Conservation (phyloP, 1,284 basidiomycete genomes). For the Cutaneotrichosporon dermatis region DNA sequence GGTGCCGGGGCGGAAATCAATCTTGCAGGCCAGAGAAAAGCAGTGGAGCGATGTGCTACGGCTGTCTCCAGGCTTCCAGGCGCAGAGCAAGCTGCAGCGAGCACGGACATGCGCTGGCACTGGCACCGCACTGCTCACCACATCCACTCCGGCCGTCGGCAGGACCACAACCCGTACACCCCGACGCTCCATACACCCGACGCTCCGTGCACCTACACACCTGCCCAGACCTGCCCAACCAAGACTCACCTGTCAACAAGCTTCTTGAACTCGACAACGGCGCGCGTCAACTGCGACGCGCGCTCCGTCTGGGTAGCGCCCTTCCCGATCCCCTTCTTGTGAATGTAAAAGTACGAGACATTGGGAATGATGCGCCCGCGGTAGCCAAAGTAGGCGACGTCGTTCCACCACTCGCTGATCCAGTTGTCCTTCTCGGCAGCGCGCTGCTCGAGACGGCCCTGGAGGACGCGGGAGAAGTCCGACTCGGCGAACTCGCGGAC, state of each 20-base stretch:
- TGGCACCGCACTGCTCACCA: no score
- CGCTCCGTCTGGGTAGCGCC: slow-evolving; percentile 60
- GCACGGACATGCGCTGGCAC: no score
- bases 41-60: no score
- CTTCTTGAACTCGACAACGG: slow-evolving; percentile 73
- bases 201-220: no score
- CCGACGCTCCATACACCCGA: no score
- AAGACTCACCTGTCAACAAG: slow-evolving; percentile 68
- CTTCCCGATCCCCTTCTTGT: slow-evolving; percentile 62
- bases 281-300: slow-evolving; percentile 76
- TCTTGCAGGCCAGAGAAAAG: no score
- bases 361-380: slow-evolving; percentile 81
- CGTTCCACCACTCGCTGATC: slow-evolving; percentile 98
- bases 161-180: no score
- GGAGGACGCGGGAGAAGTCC: slow-evolving; percentile 68
- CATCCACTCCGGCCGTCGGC: no score
- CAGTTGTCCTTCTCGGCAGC: slow-evolving; percentile 66
- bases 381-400: slow-evolving; percentile 61
- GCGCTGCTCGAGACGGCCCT: slow-evolving; percentile 70
- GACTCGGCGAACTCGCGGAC: slow-evolving; percentile 70
- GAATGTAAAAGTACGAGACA: slow-evolving; percentile 93
- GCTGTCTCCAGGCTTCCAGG: no score
- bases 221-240: no score
- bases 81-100: no score
- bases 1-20: no score